phyloP scores from a whole-genome alignment of 1,284 basidiomycete species.

The Leccinum subfulvum region DNA sequence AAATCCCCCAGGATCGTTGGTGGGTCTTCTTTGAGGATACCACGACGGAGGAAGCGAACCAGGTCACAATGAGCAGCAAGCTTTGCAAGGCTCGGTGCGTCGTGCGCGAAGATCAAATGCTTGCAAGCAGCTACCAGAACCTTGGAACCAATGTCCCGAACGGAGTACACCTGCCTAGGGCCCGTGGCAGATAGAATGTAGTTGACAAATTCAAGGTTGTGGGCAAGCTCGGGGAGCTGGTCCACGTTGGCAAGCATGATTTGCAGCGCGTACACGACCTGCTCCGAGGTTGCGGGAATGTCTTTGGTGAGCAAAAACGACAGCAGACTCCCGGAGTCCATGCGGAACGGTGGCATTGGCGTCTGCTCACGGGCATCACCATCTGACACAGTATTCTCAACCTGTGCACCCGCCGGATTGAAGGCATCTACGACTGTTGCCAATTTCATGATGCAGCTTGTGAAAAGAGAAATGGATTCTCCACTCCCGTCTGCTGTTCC shows the following conservation, averaged over 20 bases:
- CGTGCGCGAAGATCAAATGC: background rate
- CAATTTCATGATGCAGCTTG: slow-evolving; percentile 6
- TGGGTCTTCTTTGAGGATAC: slow-evolving; percentile 3
- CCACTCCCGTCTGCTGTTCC: background rate
- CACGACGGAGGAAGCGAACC: slow-evolving; percentile 3
- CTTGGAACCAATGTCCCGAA: background rate
- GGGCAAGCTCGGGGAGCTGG: background rate
- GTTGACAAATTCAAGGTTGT: slow-evolving; percentile 8
- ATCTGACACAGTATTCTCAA: background rate
- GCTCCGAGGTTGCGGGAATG: background rate
- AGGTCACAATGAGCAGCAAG: slow-evolving; percentile 4
- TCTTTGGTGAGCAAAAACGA: slow-evolving; percentile 8
- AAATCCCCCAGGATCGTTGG: slow-evolving; percentile 4
- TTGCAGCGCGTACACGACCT: slow-evolving; percentile 5
- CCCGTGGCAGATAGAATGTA: slow-evolving; percentile 8
- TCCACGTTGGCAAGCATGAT: slow-evolving; percentile 5
- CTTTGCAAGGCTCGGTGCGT: background rate
- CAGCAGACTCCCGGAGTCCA: slow-evolving; percentile 5
- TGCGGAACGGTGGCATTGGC: background rate
- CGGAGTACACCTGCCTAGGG: slow-evolving; percentile 5
- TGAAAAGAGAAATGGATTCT: slow-evolving; percentile 1
- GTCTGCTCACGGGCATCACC: background rate
- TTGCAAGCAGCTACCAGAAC: slow-evolving; percentile 4
- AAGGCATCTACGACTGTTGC: slow-evolving; percentile 4
- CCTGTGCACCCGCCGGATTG: background rate